Percentiles rank a stretch among this genome's conserved stretches.
Conservation (phyloP, 2,329 filamentous ascomycete species). For the Botryotinia convoluta region DNA sequence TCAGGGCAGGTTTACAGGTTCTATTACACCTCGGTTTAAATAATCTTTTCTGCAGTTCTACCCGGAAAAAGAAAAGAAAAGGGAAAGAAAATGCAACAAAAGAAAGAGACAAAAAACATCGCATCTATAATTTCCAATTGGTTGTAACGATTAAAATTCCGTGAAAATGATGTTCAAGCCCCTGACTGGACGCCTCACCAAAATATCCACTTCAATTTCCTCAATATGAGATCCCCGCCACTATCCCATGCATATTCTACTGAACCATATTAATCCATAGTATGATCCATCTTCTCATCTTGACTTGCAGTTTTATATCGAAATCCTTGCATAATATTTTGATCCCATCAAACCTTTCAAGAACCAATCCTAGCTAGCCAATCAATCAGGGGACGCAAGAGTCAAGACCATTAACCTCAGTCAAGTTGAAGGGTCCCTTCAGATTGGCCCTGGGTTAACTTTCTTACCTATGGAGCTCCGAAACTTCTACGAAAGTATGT, state of each 20-base stretch:
- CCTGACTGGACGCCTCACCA: conserved; percentile 5
- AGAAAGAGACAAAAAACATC: not conserved
- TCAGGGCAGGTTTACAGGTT: not conserved
- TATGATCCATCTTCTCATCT: not conserved
- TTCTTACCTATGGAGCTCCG: not conserved
- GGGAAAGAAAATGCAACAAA: not conserved
- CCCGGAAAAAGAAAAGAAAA: not conserved
- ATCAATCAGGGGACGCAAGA: not conserved
- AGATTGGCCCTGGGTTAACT: not conserved
- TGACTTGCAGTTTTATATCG: conserved; percentile 9
- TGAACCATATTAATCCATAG: not conserved
- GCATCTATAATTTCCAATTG: not conserved
- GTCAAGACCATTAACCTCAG: not conserved
- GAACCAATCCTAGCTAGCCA: not conserved
- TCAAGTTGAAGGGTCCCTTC: not conserved
- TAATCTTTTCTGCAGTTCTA: not conserved
- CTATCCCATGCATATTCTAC: conserved; percentile 9
- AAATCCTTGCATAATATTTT: conserved; percentile 3
- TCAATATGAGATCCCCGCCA: conserved; percentile 3
- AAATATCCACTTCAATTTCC: conserved; percentile 17
- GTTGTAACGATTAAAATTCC: not conserved
- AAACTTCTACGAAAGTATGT: not conserved
- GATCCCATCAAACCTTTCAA: conserved; percentile 7
- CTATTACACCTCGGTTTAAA: not conserved
- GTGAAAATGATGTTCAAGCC: not conserved